phyloP scores from a whole-genome alignment of 192 early-diverging fungal genomes.

The Gonapodya prolifera region DNA sequence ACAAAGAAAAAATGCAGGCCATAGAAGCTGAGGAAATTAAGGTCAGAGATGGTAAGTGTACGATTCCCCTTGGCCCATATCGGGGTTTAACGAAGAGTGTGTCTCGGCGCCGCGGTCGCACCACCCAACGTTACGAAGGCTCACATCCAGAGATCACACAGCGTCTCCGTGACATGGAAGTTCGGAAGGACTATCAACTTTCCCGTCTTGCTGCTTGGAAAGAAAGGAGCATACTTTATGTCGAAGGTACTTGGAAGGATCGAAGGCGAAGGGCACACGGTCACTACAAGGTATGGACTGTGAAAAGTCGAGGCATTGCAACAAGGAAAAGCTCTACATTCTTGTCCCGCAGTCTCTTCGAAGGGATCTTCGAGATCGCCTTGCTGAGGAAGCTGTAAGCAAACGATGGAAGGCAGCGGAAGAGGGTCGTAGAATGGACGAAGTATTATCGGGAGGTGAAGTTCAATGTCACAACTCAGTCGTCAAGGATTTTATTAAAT shows the following conservation, averaged over 20 bases:
- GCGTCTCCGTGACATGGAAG: not conserved
- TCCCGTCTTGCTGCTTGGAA: not conserved
- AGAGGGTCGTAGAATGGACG: not conserved
- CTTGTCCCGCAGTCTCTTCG: not conserved
- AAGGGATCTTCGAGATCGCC: not conserved
- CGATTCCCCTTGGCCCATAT: not conserved
- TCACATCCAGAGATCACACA: slow-evolving; percentile 33
- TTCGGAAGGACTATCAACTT: not conserved
- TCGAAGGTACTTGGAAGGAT: not conserved
- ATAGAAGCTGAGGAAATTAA: slow-evolving; percentile 34
- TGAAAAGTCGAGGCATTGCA: no score
- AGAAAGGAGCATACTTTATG: not conserved
- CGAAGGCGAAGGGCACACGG: not conserved
- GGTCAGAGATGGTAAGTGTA: slow-evolving; percentile 28
- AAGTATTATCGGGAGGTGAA: not conserved
- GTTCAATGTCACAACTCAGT: not conserved
- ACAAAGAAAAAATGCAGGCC: slow-evolving; percentile 37
- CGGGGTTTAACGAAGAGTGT: no score
- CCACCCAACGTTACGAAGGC: slow-evolving; percentile 12
- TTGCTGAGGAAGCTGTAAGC: not conserved
- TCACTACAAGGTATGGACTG: not conserved
- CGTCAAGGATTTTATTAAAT: no score
- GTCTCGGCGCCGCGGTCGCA: no score
- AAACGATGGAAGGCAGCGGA: not conserved
- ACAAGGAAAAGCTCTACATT: no score